Evolutionary conservation across 306 rosid species (phyloP), one percentile per base, ranked within the genome.

Genomic region (Senna siamea): DNA sequence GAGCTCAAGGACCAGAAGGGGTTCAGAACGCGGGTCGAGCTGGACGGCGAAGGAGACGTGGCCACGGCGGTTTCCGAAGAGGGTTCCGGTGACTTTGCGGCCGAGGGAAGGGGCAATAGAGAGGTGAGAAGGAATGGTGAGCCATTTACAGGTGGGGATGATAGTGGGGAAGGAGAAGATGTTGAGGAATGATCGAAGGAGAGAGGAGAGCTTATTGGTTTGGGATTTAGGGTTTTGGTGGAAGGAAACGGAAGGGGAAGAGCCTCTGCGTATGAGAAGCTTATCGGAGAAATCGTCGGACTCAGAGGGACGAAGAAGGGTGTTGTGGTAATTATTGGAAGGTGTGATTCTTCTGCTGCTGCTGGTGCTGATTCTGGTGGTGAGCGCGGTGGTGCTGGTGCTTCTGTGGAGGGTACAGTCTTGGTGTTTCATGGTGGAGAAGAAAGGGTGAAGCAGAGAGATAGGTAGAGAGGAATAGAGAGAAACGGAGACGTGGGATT

Each of bases 1-100:
- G 19, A 93, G 91, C 17, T 91, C 94, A 6, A 93, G 86, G 1
- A 93, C 66, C 40, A 87, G 76, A 1, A 91, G 74, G 0, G 98
- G 96, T 37, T 91, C 92, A 1, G 91, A 80, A 0, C 81, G 77
- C 0, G 96, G 92, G 54, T 91, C 94, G 32, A 89, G 92, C 78
- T 93, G 98, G 26, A 93, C 88, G 41, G 97, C 87, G 70, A 93
- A 93, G 82, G 87, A 89, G 84, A 93, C 89, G 30, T 82, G 88
- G 30, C 97, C 98, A 0, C 93, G 92, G 56, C 98, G 97, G 83
- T 85, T 74, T 6, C 98, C 98, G 55, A 93, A 91, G 77, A 93
- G 97, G 10, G 98, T 88, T 2, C 98, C 98, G 66, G 96, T 93
- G 82, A 93, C 89, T 41, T 88, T 91, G 0, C 97, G 75, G 63